Evolutionary conservation across 2,329 filamentous ascomycete genomes (phyloP).

Genomic region (Xylogone sp.): DNA sequence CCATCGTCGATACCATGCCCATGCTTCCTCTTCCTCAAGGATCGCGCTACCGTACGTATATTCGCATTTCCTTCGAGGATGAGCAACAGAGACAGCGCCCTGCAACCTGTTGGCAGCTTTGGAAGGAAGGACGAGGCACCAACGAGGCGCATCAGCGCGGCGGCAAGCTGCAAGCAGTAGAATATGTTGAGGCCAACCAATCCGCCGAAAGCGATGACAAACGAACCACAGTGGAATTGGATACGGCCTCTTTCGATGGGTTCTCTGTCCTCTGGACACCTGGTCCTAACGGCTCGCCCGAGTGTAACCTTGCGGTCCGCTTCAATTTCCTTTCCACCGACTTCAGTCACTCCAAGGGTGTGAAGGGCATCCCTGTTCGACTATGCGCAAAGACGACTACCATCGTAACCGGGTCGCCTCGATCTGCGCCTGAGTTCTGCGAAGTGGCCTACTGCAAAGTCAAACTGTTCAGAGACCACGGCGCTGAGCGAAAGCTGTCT

Average conservation of each 20-base stretch:
- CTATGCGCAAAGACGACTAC: constrained; percentile 87
- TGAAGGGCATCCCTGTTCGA: constrained; percentile 93
- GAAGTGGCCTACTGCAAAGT: constrained; percentile 96
- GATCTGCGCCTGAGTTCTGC: constrained; percentile 42
- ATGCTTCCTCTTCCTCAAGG: constrained; percentile 54
- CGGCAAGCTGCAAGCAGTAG: constrained; percentile 88
- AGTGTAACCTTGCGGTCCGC: constrained; percentile 84
- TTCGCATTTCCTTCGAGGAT: constrained; percentile 96
- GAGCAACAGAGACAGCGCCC: constrained; percentile 86
- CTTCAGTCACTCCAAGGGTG: constrained; percentile 97
- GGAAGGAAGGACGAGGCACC: constrained; percentile 95
- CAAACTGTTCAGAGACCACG: constrained; percentile 94
- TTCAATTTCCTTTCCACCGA: constrained; percentile 99
- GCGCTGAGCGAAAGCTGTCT: constrained; percentile 88
- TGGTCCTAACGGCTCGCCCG: constrained; percentile 60
- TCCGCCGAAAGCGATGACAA: constrained; percentile 60
- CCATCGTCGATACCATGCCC: constrained; percentile 73
- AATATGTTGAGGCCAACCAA: constrained; percentile 73
- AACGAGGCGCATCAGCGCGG: constrained; percentile 93
- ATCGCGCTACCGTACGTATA: constrained; percentile 79
- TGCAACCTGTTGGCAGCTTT: constrained; percentile 80
- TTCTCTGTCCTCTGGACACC: constrained; percentile 90
- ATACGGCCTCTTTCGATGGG: constrained; percentile 83
- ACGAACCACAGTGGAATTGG: constrained; percentile 65
- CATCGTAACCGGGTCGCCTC: constrained; percentile 48